Conservation (phyloP, 2,329 filamentous ascomycete species). For the Hortaea werneckii region DNA sequence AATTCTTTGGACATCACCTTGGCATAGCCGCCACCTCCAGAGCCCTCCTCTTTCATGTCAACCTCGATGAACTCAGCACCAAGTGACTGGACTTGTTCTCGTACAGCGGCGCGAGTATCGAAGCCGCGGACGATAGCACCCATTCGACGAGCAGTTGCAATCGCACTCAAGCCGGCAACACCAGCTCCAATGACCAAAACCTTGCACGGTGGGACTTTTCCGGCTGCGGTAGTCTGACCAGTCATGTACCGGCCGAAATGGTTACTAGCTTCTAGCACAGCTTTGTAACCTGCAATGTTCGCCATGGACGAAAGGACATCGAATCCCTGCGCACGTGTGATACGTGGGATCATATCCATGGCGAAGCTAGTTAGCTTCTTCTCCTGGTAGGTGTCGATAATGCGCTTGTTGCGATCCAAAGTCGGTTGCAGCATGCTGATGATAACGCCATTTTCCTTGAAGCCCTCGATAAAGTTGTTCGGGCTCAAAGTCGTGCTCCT, state of each 20-base stretch:
- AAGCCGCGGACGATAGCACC: conserved; percentile 86
- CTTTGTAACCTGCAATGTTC: conserved; percentile 89
- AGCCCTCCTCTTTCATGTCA: conserved; percentile 72
- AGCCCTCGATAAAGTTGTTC: conserved; percentile 55
- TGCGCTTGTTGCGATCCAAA: conserved; percentile 58
- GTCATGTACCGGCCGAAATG: conserved; percentile 81
- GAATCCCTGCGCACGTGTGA: conserved; percentile 79
- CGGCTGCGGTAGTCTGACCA: conserved; percentile 81
- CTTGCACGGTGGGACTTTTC: conserved; percentile 83
- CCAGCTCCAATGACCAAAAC: conserved; percentile 84
- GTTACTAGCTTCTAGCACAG: conserved; percentile 80
- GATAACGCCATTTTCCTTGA: conserved; percentile 61
- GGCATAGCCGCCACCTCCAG: conserved; percentile 75
- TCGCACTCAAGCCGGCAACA: conserved; percentile 79
- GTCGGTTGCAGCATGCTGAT: conserved; percentile 73
- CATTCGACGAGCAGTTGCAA: conserved; percentile 74
- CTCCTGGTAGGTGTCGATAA: conserved; percentile 63
- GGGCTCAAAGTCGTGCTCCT: conserved; percentile 32
- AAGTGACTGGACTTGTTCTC: conserved; percentile 82
- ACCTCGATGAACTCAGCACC: conserved; percentile 88
- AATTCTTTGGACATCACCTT: conserved; percentile 95
- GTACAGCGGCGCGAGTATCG: conserved; percentile 77
- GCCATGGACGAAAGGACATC: conserved; percentile 86
- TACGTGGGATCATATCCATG: conserved; percentile 88
- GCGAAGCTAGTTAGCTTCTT: conserved; percentile 69